phyloP scores from a whole-genome alignment of 1,139 yeast species.

The Fermentozyma sake region DNA sequence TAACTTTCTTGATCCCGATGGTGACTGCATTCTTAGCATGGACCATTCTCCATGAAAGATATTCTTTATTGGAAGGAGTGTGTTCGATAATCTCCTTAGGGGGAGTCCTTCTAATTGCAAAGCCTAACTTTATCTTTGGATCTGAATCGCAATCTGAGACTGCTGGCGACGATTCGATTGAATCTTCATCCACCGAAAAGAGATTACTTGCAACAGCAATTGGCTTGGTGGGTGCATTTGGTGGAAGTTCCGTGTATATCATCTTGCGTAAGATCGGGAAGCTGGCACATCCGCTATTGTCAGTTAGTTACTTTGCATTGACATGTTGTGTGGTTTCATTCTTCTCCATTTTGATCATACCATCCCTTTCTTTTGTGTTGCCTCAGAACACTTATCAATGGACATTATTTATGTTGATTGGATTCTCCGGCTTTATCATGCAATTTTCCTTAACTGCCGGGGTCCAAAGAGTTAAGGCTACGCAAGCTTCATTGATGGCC shows the following conservation, averaged over 20 bases:
- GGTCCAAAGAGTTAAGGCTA: conserved; percentile 75
- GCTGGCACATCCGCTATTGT: conserved; percentile 72
- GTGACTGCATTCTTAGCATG: conserved; percentile 75
- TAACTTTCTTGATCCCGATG: conserved; percentile 75
- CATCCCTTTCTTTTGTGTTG: conserved; percentile 54
- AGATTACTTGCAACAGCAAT: conserved; percentile 56
- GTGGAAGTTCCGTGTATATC: conserved; percentile 69
- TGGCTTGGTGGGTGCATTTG: conserved; percentile 66
- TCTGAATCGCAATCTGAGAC: conserved; percentile 26
- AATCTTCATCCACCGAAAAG: conserved; percentile 36
- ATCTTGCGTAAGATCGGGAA: conserved; percentile 71
- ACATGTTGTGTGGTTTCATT: conserved; percentile 54
- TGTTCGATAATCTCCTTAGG: conserved; percentile 66
- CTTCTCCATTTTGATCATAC: conserved; percentile 50
- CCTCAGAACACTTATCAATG: conserved; percentile 64
- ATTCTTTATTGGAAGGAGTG: conserved; percentile 59
- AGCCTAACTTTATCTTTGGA: conserved; percentile 74
- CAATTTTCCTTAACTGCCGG: conserved; percentile 81
- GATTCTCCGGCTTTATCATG: conserved; percentile 76
- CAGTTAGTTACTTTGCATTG: conserved; percentile 73
- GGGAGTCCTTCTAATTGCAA: conserved; percentile 79
- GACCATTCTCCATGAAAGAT: conserved; percentile 61
- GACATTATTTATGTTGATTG: conserved; percentile 57
- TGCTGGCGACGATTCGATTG: conserved; percentile 27
- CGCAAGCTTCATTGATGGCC: conserved; percentile 69